A percentile compares a stretch with the other conserved stretches of the same genome.
Evolutionary conservation across 2,329 filamentous ascomycete genomes (phyloP).

Genomic region (Xylaria arbuscula): DNA sequence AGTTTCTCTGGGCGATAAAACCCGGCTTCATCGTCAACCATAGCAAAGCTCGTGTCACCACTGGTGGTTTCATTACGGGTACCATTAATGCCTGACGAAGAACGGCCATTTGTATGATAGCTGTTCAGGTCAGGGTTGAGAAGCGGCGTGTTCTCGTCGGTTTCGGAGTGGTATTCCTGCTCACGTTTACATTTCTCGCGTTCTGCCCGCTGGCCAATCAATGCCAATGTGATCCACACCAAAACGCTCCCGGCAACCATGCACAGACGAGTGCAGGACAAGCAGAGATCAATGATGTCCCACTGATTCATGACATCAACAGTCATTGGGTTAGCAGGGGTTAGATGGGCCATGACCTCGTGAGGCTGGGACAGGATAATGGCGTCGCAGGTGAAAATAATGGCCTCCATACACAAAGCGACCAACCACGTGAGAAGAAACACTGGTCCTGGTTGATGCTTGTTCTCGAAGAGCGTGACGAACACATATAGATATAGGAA

Average conservation of each 20-base stretch:
- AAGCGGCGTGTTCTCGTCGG: constrained; percentile 72
- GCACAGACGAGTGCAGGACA: constrained; percentile 76
- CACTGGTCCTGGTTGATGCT: constrained; percentile 80
- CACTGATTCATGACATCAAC: constrained; percentile 55
- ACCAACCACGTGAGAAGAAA: constrained; percentile 84
- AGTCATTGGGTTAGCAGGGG: constrained; percentile 55
- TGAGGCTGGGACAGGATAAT: constrained; percentile 75
- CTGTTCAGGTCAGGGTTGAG: constrained; percentile 54
- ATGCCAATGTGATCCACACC: constrained; percentile 66
- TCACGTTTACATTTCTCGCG: constrained; percentile 55
- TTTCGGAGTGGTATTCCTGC: constrained; percentile 54
- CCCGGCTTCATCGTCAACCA: constrained; percentile 73
- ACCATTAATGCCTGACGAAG: constrained; percentile 59
- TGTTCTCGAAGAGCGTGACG: constrained; percentile 86
- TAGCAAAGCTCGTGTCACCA: constrained; percentile 35
- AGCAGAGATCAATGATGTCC: constrained; percentile 72
- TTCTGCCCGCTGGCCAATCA: constrained; percentile 56
- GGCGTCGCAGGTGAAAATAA: constrained; percentile 76
- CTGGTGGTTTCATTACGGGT: constrained; percentile 40
- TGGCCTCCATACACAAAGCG: constrained; percentile 76
- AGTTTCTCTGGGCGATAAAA: constrained; percentile 91
- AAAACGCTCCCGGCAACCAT: constrained; percentile 71
- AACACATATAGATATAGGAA: constrained; percentile 89
- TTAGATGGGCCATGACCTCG: constrained; percentile 66
- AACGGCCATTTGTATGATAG: constrained; percentile 42